A percentile compares a stretch with the other conserved stretches of the same genome.
Evolutionary conservation across 129 eudicot species (phyloP).

Genomic region (Rutidosis leptorrhynchoides): DNA sequence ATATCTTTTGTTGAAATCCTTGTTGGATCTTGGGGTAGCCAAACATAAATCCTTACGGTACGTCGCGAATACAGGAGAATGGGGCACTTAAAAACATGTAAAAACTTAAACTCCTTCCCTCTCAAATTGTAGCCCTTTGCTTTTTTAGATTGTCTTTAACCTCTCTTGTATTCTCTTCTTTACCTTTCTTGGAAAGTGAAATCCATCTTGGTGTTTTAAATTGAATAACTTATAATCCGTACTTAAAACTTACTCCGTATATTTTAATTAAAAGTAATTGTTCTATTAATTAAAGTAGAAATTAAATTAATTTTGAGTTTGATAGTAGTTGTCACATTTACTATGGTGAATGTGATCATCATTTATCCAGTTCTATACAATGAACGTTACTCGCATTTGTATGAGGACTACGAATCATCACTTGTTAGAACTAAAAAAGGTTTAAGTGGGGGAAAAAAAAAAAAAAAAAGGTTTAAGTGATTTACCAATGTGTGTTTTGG

Average conservation of each 20-base stretch:
- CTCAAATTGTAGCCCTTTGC: constrained; percentile 28
- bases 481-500: too few species aligned
- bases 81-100: constrained; percentile 22
- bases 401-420: too few species aligned
- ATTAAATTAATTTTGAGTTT: too few species aligned
- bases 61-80: constrained; percentile 14
- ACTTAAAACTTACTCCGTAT: too few species aligned
- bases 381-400: too few species aligned
- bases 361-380: too few species aligned
- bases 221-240: constrained; percentile 22
- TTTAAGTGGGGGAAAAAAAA: too few species aligned
- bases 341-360: too few species aligned
- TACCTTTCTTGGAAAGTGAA: constrained; percentile 32
- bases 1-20: constrained; percentile 24
- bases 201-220: constrained; percentile 27
- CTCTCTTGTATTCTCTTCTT: constrained; percentile 32
- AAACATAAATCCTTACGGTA: constrained; percentile 25
- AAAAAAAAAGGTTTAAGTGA: too few species aligned
- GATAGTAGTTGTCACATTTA: too few species aligned
- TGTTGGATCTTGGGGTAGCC: constrained; percentile 40
- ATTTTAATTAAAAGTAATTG: background rate
- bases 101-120: constrained; percentile 27
- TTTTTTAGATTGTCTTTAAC: constrained; percentile 26
- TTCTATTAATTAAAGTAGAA: background rate
- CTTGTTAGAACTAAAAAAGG: too few species aligned